Base-by-base conservation (phyloP, 345 rosid species). In the Eucalyptus cloeziana region DNA sequence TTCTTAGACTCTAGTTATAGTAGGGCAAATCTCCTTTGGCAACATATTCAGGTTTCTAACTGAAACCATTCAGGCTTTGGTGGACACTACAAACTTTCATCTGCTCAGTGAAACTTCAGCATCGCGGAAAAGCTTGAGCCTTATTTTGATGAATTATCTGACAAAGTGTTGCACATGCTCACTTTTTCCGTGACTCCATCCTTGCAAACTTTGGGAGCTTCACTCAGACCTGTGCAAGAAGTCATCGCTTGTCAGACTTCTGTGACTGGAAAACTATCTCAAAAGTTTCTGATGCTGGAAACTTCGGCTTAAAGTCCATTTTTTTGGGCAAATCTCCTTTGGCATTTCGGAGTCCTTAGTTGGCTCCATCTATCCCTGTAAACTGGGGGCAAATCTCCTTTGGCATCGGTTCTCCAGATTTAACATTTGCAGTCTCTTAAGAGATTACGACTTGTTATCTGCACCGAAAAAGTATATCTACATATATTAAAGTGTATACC, bases 321-420 rank as follows among this genome's bases (percentile, higher is more conserved):
- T 89, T 85, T 31, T 58, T 90, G 94, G 96, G 96, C 95, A 94
- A 94, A 93, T 94, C 95, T 94, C 94, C 94, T 94, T 94, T 93
- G 96, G 96, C 94, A 91, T 87, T 81, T 54, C 11, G 83, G 94
- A 91, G 94, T 91, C 92, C 85, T 89, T 47, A 44, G 80, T 89
- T 54, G 94, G 88, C 86, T 91, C 90, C 86, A 89, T 93, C 91
- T 89, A 86, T 92, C 92, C 93, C 91, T 86, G 90, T 90, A 52
- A 56, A 89, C 62, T 81, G 81, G 91, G 92, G 94, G 94, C 95
- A 94, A 89, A 91, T 91, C 92, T 91, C 91, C 94, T 93, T 92
- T 90, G 93, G 94, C 93, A 92, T 91, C 86, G 89, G 90, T 89
- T 92, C 62, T 93, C 91, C 87, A 62, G 37, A 45, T 91, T 87